Base-by-base conservation (phyloP, 495 filamentous ascomycete genomes). In the Paragyromitra xinjiangensis region DNA sequence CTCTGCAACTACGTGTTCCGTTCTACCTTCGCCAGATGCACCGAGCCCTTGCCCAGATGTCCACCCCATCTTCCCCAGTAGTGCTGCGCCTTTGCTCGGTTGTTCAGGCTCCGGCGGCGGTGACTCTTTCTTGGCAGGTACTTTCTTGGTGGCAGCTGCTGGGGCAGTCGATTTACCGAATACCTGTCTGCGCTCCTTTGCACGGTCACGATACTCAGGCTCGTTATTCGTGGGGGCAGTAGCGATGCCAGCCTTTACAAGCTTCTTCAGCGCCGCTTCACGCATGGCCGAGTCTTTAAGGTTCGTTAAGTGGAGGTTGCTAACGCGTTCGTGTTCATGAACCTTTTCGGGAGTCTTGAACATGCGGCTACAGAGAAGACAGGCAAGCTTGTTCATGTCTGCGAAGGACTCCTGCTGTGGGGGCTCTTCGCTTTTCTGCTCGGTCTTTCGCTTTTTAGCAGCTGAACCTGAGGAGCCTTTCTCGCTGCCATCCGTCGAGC, bases 61-160 rank as follows among this genome's bases (percentile, higher is more conserved):
- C 92, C 92, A 97, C 16, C 94, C 94, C 93, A 97, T 96, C 85
- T 97, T 97, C 63, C 91, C 90, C 6, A 98, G 87, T 42, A 98
- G 85, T 0, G 91, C 89, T 6, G 92, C 92, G 29, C 94, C 94
- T 85, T 94, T 97, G n/a, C 92, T 94, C 0, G 83, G 84, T 5
- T 81, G 72, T 22, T 84, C 84, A 26, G 74, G 77, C 34, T 80
- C 79, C 5, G 51, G 75, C 40, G 78, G 73, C 11, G 71, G 75
- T 0, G 75, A 69, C 73, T 84, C 70, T 63, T 84, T 84, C 29
- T 84, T 85, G 69, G 63, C 16, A 34, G 71, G 53, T 2, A n/a
- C 6, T 11, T 73, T 58, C 66, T 88, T 87, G 73, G 85, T 83
- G 48, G 83, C 81, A 56, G 83, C 82, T 50, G 86, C 81, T 53